Percentiles rank a stretch among this genome's conserved stretches.
These are phyloP conservation scores for Zasmidium angulare DNA, from an alignment of 2,329 filamentous ascomycete species.

Conservation along the genomic window DNA sequence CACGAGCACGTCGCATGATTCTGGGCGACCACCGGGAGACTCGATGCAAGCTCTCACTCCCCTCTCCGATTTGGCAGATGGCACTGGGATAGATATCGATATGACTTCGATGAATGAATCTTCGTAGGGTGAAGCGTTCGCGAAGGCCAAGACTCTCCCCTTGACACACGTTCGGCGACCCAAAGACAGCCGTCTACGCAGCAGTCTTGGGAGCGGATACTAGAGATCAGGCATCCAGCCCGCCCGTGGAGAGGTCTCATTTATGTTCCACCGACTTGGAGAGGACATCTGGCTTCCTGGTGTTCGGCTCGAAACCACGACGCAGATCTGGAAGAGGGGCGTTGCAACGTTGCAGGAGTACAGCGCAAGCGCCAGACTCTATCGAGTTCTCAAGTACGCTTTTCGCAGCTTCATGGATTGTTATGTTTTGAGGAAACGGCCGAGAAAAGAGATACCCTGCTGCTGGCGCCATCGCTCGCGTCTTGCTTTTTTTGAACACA, in stretches of 20 bases:
- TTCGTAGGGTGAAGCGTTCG: background rate
- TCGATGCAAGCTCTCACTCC: background rate
- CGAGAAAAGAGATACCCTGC: background rate
- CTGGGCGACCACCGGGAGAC: constrained; percentile 16
- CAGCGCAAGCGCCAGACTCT: background rate
- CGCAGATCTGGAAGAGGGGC: background rate
- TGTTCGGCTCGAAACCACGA: too few relatives aligned
- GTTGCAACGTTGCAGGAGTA: background rate
- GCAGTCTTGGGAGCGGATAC: background rate
- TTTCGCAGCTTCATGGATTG: background rate
- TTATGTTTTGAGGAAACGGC: background rate
- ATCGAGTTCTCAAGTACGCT: too few relatives aligned
- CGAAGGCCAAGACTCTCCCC: background rate
- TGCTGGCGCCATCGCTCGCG: background rate
- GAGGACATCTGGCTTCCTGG: too few relatives aligned
- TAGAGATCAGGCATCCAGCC: too few relatives aligned
- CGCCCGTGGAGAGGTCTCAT: too few relatives aligned
- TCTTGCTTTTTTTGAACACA: background rate
- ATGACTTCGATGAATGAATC: background rate
- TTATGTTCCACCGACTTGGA: too few relatives aligned
- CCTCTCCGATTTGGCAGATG: background rate
- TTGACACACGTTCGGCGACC: background rate
- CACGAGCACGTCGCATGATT: constrained; percentile 13
- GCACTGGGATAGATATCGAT: background rate
- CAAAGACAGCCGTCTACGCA: background rate